Evolutionary conservation across 768 basidiomycete genomes (phyloP), one percentile per base, ranked within the genome.

Genomic region (Gautieria morchelliformis): DNA sequence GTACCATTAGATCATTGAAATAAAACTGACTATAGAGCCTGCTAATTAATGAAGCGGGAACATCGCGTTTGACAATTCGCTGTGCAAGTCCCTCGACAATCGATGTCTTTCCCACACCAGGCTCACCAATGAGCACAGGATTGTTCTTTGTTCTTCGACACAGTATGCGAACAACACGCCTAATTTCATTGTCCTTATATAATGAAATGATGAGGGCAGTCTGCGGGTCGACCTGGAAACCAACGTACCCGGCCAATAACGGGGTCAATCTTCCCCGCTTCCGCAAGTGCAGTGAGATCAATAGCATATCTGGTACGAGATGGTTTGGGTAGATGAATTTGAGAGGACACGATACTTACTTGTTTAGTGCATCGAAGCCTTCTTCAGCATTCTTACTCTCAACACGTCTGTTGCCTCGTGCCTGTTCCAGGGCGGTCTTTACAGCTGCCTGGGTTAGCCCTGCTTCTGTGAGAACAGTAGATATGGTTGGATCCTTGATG

Each of bases 11-110:
- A 35, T 2, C 2, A 27, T 5, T 22, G 32, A 15, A 3, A 47
- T 37, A 45, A 9, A 7, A 53, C 53, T 55, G 20, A 57, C 91
- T 86, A 68, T 80, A 93, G 12, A 94, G 75, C 9, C 88, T 81
- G 3, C 81, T 80, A 50, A 92, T 76, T 30, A 94, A 69, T 49
- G 76, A 80, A 15, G 78, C 79, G 20, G 92, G 92, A 7, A 93
- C 91, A 70, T 97, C 94, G 50, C 93, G 84, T 63, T 93, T 92
- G 64, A 96, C 83, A 60, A 98, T 95, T 47, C 95, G 84, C 67
- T 95, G 94, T 0, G 95, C 94, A 6, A 99, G 83, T 41, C 93
- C 93, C 75, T 99, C 95, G 6, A 85, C 92, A 53, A 97, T 89
- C 22, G 92, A 83, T 0, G 94, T 96, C 73, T 99, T 99, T 4